phyloP scores from a whole-genome alignment of 768 basidiomycete species.

The Pisolithus sp. region DNA sequence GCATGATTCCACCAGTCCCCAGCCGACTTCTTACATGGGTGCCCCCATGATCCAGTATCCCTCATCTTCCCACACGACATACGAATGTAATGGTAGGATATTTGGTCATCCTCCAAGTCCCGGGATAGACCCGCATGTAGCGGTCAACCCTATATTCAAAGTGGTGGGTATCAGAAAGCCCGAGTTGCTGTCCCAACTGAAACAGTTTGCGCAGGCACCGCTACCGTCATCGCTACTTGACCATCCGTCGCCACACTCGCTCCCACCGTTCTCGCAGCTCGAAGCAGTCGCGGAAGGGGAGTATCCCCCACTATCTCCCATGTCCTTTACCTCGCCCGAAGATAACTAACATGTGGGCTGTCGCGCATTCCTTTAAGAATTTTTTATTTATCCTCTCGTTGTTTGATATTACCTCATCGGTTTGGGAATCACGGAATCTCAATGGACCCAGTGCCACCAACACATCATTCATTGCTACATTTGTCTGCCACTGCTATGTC shows the following conservation, averaged over 20 bases:
- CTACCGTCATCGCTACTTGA: constrained; percentile 40
- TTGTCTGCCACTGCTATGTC: constrained; percentile 14
- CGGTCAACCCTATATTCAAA: constrained; percentile 85
- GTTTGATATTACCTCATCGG: constrained; percentile 6
- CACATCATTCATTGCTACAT: constrained; percentile 23
- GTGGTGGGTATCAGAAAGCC: constrained; percentile 53
- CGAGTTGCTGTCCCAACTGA: constrained; percentile 3
- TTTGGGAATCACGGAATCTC: constrained; percentile 15
- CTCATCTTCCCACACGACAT: constrained; percentile 36
- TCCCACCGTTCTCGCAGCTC: constrained; percentile 76
- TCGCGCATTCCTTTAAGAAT: constrained; percentile 14
- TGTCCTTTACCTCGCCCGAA: constrained; percentile 58
- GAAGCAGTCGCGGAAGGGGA: constrained; percentile 81
- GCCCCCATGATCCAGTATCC: constrained; percentile 32
- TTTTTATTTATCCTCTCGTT: constrained; percentile 13
- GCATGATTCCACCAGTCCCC: constrained; percentile 34
- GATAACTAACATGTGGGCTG: constrained; percentile 27
- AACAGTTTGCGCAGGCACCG: constrained; percentile 39
- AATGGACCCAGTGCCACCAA: constrained; percentile 3
- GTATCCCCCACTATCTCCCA: constrained; percentile 65
- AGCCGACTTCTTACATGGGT: constrained; percentile 29
- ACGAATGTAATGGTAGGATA: constrained; percentile 46
- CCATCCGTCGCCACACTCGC: constrained; percentile 38
- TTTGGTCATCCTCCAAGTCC: constrained; percentile 58
- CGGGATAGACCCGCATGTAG: constrained; percentile 54